These are phyloP conservation scores for Pigoraptor vietnamica DNA, from an alignment of 78 protist genomes.

Conservation along the genomic window DNA sequence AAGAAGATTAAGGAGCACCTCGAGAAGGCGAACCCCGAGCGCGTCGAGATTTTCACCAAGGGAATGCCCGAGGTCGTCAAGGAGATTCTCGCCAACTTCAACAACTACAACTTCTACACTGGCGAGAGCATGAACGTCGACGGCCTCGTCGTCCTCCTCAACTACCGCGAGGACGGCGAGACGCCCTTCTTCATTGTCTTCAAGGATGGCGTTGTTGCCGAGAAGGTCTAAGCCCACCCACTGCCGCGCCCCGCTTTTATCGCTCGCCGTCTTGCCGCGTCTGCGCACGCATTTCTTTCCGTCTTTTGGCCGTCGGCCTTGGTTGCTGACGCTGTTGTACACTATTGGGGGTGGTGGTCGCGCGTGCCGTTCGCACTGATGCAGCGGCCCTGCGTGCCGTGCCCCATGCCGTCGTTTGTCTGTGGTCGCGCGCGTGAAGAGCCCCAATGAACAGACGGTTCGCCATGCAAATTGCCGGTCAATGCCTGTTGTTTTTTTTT, in stretches of 20 bases:
- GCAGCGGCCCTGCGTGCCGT: too few relatives aligned
- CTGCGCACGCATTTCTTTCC: background rate
- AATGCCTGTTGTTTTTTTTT: too few relatives aligned
- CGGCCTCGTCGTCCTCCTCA: conserved; percentile 49
- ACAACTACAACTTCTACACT: conserved; percentile 50
- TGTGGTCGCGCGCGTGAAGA: too few relatives aligned
- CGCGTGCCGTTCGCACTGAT: too few relatives aligned
- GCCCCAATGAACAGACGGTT: too few relatives aligned
- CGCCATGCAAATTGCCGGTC: too few relatives aligned
- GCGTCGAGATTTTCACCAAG: conserved; percentile 52
- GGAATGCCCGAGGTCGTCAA: conserved; percentile 46
- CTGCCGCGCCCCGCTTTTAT: background rate
- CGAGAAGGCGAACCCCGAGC: conserved; percentile 41
- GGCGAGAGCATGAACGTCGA: conserved; percentile 65
- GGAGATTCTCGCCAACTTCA: conserved; percentile 44
- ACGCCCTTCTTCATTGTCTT: conserved; percentile 50
- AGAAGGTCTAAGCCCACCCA: conserved; percentile 25
- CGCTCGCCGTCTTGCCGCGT: background rate
- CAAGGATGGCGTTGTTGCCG: conserved; percentile 57
- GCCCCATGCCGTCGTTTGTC: too few relatives aligned
- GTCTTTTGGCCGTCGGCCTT: too few relatives aligned
- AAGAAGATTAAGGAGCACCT: conserved; percentile 39
- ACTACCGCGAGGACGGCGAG: conserved; percentile 49
- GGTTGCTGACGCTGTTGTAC: too few relatives aligned
- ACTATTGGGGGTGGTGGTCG: too few relatives aligned